Percentiles rank a stretch among this genome's conserved stretches.
phyloP scores from a whole-genome alignment of 1,284 basidiomycete genomes.

The Heimioporus punctisporus region DNA sequence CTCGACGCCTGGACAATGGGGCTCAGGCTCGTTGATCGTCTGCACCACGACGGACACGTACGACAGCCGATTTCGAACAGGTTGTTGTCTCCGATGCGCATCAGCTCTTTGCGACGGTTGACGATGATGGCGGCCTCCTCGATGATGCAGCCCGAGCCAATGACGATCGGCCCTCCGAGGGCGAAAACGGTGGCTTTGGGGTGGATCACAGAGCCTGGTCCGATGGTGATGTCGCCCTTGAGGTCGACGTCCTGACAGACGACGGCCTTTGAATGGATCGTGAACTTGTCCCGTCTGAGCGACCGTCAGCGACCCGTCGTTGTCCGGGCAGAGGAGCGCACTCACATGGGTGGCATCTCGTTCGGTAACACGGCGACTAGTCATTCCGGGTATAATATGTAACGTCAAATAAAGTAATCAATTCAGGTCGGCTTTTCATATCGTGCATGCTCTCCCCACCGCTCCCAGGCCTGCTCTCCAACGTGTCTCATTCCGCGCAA shows the following conservation, averaged over 20 bases:
- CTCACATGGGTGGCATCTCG: conserved; percentile 33
- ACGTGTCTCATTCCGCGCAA: conserved; percentile 22
- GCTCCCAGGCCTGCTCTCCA: conserved; percentile 32
- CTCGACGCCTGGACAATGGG: conserved; percentile 68
- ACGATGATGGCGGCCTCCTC: conserved; percentile 91
- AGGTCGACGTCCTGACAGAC: conserved; percentile 90
- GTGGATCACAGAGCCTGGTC: conserved; percentile 91
- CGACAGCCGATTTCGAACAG: conserved; percentile 93
- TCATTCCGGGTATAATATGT: too few relatives aligned
- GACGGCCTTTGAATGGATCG: conserved; percentile 80
- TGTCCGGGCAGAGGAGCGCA: background rate
- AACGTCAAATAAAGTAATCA: too few relatives aligned
- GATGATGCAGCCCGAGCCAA: conserved; percentile 89
- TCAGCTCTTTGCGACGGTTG: conserved; percentile 84
- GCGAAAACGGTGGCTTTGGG: conserved; percentile 93
- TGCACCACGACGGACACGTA: conserved; percentile 36
- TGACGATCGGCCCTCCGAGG: conserved; percentile 83
- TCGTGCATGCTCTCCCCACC: conserved; percentile 30
- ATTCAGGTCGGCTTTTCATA: conserved; percentile 33
- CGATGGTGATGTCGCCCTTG: conserved; percentile 91
- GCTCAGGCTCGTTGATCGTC: background rate
- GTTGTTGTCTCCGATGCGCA: conserved; percentile 92
- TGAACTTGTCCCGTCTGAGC: conserved; percentile 72
- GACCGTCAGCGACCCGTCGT: conserved; percentile 1
- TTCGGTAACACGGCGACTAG: too few relatives aligned